Evolutionary conservation across 2,329 filamentous ascomycete species (phyloP).

Genomic region (Pseudopyrenochaeta lycopersici): DNA sequence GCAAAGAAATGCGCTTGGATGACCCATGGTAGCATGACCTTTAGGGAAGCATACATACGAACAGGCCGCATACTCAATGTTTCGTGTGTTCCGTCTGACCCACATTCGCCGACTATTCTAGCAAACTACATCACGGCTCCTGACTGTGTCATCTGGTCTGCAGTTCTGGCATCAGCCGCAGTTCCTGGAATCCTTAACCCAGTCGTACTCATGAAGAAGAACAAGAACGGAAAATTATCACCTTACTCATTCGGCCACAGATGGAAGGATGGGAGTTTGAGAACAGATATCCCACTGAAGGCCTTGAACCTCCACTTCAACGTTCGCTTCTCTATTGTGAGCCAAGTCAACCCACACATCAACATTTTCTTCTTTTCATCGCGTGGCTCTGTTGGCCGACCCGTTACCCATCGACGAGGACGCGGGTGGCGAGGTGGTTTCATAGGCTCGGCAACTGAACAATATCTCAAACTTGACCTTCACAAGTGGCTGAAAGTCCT

Average conservation of each 20-base stretch:
- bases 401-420: conserved; percentile 91
- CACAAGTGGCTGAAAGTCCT: conserved; percentile 98
- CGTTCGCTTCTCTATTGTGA: conserved; percentile 94
- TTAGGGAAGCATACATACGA: conserved; percentile 90
- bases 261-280: conserved; percentile 96
- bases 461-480: conserved; percentile 94
- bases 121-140: conserved; percentile 95
- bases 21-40: conserved; percentile 88
- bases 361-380: conserved; percentile 99
- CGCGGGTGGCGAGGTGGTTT: conserved; percentile 97
- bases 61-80: conserved; percentile 96
- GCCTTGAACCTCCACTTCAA: conserved; percentile 97
- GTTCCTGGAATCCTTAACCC: conserved; percentile 97
- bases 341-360: conserved; percentile 92
- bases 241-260: conserved; percentile 98
- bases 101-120: conserved; percentile 89
- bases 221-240: conserved; percentile 74
- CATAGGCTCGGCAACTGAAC: conserved; percentile 88
- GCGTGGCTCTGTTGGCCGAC: conserved; percentile 87
- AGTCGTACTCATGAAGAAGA: conserved; percentile 91
- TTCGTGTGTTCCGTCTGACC: conserved; percentile 93
- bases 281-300: conserved; percentile 95
- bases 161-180: conserved; percentile 91
- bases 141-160: conserved; percentile 98
- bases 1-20: conserved; percentile 88